Evolutionary conservation across 805 yeast genomes (phyloP), one percentile per base, ranked within the genome.

Genomic region (Scheffersomyces coipomensis): DNA sequence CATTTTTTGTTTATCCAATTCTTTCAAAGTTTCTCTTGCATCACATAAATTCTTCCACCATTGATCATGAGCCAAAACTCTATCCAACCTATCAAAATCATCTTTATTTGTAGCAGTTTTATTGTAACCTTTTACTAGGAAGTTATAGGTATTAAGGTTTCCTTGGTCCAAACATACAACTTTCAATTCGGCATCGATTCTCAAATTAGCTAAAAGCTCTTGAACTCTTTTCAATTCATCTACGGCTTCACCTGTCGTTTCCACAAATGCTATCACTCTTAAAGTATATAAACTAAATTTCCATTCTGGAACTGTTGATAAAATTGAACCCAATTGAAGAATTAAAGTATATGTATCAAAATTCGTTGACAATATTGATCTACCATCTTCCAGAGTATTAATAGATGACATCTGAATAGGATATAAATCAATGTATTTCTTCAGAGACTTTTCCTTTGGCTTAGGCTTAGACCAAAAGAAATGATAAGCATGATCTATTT

Each of bases 391-490:
- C 40, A 83, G 79, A 33, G 79, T 72, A 37, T 88, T 78, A 31
- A 82, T 80, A 0, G 95, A 91, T 3, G 95, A 83, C 97, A 93
- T 93, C 54, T 93, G 99, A 48, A 93, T 90, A 0, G 99, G 99
- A 59, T 95, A 93, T 27, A 93, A 64, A 58, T 93, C 99, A 52
- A 93, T 89, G 48, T 68, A 83, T 46, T 75, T 72, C 44, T 71
- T 74, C 19, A 61, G 52, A 1, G 53, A 15, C 6, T 26, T 21
- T 15, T 36, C 29, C 2, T 22, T 25, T 9, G 15, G 23, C 13
- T 49, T 39, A 19, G 45, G 42, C 29, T 39, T 39, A 5, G 50
- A 41, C 53, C 52, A 51, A 19, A 43, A 35, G 35, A 43, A 37
- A 18, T 35, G 29, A 19, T 26, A 22, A 21, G 21, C 18, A 9